Conservation (phyloP, 192 early-diverging fungal genomes). For the Paraglomus occultum region DNA sequence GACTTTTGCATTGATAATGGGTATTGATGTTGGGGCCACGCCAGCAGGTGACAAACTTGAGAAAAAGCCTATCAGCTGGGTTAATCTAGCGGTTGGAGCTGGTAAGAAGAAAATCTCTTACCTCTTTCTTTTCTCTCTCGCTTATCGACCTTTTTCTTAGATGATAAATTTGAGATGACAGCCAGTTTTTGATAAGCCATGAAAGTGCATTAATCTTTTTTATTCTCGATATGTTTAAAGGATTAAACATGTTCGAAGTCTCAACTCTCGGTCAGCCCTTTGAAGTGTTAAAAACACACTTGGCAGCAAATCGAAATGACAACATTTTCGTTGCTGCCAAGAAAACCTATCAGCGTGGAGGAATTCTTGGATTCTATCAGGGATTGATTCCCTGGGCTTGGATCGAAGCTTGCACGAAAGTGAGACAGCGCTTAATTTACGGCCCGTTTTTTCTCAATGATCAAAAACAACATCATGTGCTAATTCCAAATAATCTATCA, state of each 20-base stretch:
- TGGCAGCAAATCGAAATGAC: conserved; percentile 91
- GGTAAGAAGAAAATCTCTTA: conserved; percentile 51
- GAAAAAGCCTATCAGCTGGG: conserved; percentile 87
- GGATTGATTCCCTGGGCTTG: conserved; percentile 73
- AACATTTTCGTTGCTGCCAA: conserved; percentile 66
- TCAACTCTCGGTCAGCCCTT: conserved; percentile 94
- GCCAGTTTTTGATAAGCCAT: neutral
- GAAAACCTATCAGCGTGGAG: conserved; percentile 82
- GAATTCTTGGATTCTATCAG: conserved; percentile 92
- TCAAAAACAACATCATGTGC: too few species aligned
- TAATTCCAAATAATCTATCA: too few species aligned
- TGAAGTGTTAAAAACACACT: conserved; percentile 94
- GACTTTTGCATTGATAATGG: neutral
- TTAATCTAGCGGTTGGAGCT: conserved; percentile 86
- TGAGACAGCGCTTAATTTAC: neutral
- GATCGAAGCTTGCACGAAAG: conserved; percentile 60
- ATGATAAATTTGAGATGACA: neutral
- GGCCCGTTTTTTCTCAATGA: too few species aligned
- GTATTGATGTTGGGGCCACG: neutral
- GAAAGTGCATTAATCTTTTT: neutral
- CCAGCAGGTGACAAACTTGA: conserved; percentile 33
- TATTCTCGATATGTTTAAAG: conserved; percentile 22
- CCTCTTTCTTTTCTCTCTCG: neutral
- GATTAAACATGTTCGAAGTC: conserved; percentile 82
- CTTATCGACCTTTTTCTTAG: neutral